Base-by-base conservation (phyloP, 805 yeast genomes). In the Saturnispora quitensis region DNA sequence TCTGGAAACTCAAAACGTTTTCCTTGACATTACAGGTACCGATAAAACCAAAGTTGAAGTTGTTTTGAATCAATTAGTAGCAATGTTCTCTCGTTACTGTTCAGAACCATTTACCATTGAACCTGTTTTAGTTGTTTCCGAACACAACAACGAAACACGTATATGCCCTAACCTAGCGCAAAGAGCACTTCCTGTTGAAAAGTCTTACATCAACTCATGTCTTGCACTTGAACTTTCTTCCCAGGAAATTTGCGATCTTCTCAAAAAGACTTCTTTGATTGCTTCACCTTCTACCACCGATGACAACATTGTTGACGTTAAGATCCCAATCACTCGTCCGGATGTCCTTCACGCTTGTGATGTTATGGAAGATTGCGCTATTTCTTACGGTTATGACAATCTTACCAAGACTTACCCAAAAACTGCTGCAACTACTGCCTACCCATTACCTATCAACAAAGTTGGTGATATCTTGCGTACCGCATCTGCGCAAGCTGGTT, bases 351-450 rank as follows among this genome's bases (percentile, higher is more conserved):
- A 93, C 70, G 95, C 89, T 67, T 91, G 98, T 76, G 99, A 93
- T 71, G 84, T 93, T 59, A 87, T 93, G 95, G 99, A 93, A 71
- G 99, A 93, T 69, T 96, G 91, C 47, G 99, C 97, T 46, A 85
- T 93, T 64, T 95, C 89, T 31, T 93, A 89, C 66, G 99, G 99
- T 53, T 93, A 85, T 76, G 86, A 90, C 72, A 89, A 87, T 66
- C 76, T 93, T 64, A 78, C 77, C 56, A 88, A 84, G 71, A 82
- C 93, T 48, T 78, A 78, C 58, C 88, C 93, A 63, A 78, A 89
- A 58, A 76, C 88, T 33, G 83, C 83, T 52, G 79, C 96, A 9
- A 80, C 85, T 57, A 84, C 88, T 56, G 96, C 95, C 24, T 76
- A 85, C 51, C 89, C 98, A 43, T 78, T 91, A 66, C 96, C 96